Conservation (phyloP, 768 basidiomycete genomes). For the Trametes sanguinea region DNA sequence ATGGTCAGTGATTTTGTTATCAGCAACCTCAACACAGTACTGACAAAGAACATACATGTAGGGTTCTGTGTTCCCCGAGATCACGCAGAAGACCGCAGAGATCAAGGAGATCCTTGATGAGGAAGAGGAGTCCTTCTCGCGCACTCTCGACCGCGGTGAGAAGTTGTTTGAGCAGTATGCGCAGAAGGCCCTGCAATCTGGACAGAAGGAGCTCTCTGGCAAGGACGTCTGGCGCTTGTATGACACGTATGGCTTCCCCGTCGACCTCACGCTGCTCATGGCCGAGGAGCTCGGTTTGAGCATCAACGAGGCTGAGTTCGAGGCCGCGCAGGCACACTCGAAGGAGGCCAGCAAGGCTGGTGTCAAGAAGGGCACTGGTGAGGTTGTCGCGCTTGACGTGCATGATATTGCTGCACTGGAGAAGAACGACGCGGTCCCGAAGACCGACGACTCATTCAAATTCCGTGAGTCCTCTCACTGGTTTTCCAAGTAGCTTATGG, state of each 20-base stretch:
- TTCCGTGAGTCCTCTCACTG: conserved; percentile 60
- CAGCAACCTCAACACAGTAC: too few species aligned
- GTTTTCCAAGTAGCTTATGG: background rate
- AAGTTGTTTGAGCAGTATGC: conserved; percentile 92
- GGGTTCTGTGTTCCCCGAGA: conserved; percentile 91
- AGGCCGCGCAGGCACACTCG: conserved; percentile 81
- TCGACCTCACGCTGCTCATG: conserved; percentile 95
- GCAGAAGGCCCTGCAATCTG: conserved; percentile 59
- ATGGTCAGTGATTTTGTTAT: conserved; percentile 55
- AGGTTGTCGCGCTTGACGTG: conserved; percentile 89
- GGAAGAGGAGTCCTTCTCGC: conserved; percentile 95
- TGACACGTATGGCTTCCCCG: conserved; percentile 98
- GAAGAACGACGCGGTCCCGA: conserved; percentile 71
- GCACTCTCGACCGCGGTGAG: conserved; percentile 97
- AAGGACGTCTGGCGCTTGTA: conserved; percentile 97
- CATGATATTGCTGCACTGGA: conserved; percentile 91
- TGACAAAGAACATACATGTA: conserved; percentile 31
- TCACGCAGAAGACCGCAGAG: conserved; percentile 76
- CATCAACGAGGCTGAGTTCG: conserved; percentile 88
- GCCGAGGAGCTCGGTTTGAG: conserved; percentile 87
- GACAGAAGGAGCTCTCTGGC: conserved; percentile 70
- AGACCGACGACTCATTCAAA: conserved; percentile 92
- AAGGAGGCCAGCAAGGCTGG: conserved; percentile 91
- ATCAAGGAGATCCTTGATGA: conserved; percentile 96
- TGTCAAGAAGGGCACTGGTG: conserved; percentile 65